Base-by-base conservation (phyloP, 352 stramenopile genomes). In the Halophytophthora polymorphica region DNA sequence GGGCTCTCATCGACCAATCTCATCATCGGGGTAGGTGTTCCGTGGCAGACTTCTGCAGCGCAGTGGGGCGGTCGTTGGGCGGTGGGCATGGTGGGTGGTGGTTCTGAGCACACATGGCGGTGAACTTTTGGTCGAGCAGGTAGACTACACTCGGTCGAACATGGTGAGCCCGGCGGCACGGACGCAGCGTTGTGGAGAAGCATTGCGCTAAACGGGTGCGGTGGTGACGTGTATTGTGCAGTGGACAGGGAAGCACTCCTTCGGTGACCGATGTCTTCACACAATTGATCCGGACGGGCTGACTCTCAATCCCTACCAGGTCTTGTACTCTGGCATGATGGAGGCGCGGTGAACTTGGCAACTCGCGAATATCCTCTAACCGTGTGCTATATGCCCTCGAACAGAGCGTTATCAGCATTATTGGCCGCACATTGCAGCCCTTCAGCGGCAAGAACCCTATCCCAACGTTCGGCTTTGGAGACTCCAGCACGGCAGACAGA, bases 101-200 rank as follows among this genome's bases (percentile, higher is more conserved):
- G n/a, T 60, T 57, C 48, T 62, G 41, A 62, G 35, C 12, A 13
- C 23, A 17, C 45, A 34, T 38, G 33, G 33, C 33, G 15, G 15
- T 38, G 33, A 17, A 7, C 33, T 38, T 5, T 31, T 11, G 11
- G 22, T 50, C 29, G 40, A 34, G n/a, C 40, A 88, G 77, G 72
- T 90, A 39, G 79, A 93, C 67, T 90, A 76, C 50, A 93, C 79
- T 17, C 80, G 83, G 43, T 88, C 73, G 49, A 93, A 93, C 49
- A 79, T 63, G 58, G 78, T 86, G 60, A 39, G 46, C 2, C 19
- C 38, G 37, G 8, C 6, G 38, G 10, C 17, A 41, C 43, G 37
- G 33, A 18, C 43, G 21, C 45, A 47, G 42, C 6, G 6, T 12
- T 38, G 22, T 1, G 15, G 31, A 3, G 22, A 34, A 38, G 15